Base-by-base conservation (phyloP, 2,329 filamentous ascomycete species). In the Phoma sp. region DNA sequence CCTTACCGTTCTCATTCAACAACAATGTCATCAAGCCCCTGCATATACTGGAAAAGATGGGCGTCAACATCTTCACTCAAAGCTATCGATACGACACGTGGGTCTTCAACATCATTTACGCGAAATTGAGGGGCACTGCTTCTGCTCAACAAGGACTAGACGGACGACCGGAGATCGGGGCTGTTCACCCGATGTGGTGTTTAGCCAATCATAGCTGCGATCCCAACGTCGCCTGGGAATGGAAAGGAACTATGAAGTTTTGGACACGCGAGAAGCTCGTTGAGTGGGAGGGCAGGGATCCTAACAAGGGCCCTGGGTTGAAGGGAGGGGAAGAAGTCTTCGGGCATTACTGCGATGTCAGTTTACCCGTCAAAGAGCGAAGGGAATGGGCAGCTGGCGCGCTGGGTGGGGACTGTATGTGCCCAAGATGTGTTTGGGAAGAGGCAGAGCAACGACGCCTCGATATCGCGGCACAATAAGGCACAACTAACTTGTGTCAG, bases 201-300 rank as follows among this genome's bases (percentile, higher is more conserved):
- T 81, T 98, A 25, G 93, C 93, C 23, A 99, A 99, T 69, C 95
- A 99, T 73, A 92, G 92, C 73, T 99, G 95, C 76, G 87, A 96
- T 71, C 95, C 95, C 7, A 97, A 96, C 73, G 92, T 98, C 32
- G 85, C 85, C 3, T 99, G 95, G 95, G 91, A 96, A 68, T 97
- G 93, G 91, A 87, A 89, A 23, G 90, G 90, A 1, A 83, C 83
- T 46, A 93, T 95, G 83, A 83, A 85, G 29, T 84, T 95, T 55
- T 85, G 80, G 80, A 84, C 85, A 2, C 79, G 87, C 7, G 79
- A 86, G 57, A 77, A 82, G 59, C 78, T 85, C 30, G 79, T 89
- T 4, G 76, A 83, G 5, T 83, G 82, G 70, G 64, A 71, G 29
- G 74, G 71, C 7, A 65, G 66, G 37, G 61, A 68, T 54, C 57